Conservation (phyloP, 2,329 filamentous ascomycete species). For the Basipetospora chlamydospora region DNA sequence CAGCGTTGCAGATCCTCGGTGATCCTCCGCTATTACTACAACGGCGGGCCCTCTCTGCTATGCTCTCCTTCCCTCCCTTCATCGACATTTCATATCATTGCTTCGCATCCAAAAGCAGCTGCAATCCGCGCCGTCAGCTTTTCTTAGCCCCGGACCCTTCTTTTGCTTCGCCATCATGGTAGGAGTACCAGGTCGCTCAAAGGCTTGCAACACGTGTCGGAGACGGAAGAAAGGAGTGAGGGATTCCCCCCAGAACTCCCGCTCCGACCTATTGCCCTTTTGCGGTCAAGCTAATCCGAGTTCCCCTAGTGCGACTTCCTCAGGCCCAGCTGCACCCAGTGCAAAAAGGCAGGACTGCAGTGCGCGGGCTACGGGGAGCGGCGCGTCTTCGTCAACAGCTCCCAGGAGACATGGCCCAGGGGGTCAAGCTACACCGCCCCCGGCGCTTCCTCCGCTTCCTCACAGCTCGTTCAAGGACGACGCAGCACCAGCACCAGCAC, state of each 20-base stretch:
- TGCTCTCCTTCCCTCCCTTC: too few relatives aligned
- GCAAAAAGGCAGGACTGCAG: not conserved
- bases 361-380: not conserved
- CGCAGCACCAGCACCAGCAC: too few relatives aligned
- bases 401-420: not conserved
- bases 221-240: not conserved
- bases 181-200: not conserved
- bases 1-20: too few relatives aligned
- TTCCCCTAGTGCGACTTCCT: not conserved
- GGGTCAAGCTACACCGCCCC: not conserved
- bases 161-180: conserved; percentile 2
- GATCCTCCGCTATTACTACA: too few relatives aligned
- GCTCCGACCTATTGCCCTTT: too few relatives aligned
- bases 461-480: not conserved
- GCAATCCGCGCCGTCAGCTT: too few relatives aligned
- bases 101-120: too few relatives aligned
- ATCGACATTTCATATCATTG: too few relatives aligned
- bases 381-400: not conserved
- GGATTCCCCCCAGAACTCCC: not conserved
- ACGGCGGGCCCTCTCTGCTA: too few relatives aligned
- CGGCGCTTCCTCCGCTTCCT: not conserved
- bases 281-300: too few relatives aligned
- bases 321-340: not conserved
- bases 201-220: not conserved
- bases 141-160: too few relatives aligned